These are phyloP conservation scores for Aspergillus sp. DNA, from an alignment of 2,329 filamentous ascomycete genomes.

Conservation along the genomic window DNA sequence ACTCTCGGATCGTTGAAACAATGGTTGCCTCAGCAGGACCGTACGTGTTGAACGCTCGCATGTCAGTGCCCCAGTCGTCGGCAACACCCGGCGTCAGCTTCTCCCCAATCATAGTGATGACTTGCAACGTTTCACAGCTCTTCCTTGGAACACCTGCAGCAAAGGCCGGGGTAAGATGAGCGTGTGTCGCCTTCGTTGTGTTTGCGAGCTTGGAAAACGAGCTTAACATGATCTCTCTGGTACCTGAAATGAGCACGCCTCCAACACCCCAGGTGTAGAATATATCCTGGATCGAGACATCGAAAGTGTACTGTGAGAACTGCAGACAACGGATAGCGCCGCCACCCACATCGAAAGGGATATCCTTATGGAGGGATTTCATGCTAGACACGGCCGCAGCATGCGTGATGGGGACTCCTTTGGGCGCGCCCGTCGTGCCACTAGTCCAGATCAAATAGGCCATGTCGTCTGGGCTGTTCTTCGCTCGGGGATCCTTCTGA, in stretches of 20 bases:
- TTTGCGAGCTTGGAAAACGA: slow-evolving; percentile 28
- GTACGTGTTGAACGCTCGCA: slow-evolving; percentile 39
- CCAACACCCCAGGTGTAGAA: slow-evolving; percentile 32
- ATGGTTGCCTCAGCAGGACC: slow-evolving; percentile 40
- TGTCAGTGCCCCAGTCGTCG: slow-evolving; percentile 38
- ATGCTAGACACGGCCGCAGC: slow-evolving; percentile 37
- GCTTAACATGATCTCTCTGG: slow-evolving; percentile 28
- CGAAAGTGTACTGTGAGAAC: slow-evolving; percentile 40
- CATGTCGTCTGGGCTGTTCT: slow-evolving; percentile 17
- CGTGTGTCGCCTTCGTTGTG: slow-evolving; percentile 26
- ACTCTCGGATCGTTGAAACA: slow-evolving; percentile 30
- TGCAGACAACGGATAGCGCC: slow-evolving; percentile 35
- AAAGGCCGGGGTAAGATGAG: slow-evolving; percentile 33
- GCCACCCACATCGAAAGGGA: slow-evolving; percentile 27
- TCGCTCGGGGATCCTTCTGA: background rate
- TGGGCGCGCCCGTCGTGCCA: slow-evolving; percentile 38
- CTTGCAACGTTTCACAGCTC: slow-evolving; percentile 28
- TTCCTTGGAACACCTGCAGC: slow-evolving; percentile 28
- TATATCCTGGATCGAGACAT: slow-evolving; percentile 39
- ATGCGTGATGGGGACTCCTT: slow-evolving; percentile 39
- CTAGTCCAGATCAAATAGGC: slow-evolving; percentile 43
- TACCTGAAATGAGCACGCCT: slow-evolving; percentile 26
- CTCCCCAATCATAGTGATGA: slow-evolving; percentile 37
- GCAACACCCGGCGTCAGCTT: slow-evolving; percentile 31
- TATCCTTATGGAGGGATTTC: slow-evolving; percentile 30